Evolutionary conservation across 2,329 filamentous ascomycete genomes (phyloP), one percentile per base, ranked within the genome.

Genomic region (Arthrinium phaeospermum): DNA sequence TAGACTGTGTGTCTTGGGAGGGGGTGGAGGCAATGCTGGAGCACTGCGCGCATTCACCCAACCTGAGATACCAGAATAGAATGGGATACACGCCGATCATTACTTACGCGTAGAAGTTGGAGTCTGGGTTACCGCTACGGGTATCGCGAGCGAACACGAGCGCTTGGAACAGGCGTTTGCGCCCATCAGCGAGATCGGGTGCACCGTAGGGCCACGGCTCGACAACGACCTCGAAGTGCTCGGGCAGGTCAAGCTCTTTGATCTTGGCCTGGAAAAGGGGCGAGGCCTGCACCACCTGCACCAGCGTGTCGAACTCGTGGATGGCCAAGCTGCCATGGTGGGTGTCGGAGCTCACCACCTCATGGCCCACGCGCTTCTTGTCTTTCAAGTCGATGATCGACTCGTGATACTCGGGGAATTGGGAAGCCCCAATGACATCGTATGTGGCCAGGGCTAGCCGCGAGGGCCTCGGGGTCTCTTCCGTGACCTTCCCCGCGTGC

Each of bases 181-280:
- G 77, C 37, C 81, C 79, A 64, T 84, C 83, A 6, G 83, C 81
- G 5, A 77, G 77, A 71, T 85, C 83, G 1, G 81, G 79, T 3
- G 83, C 84, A 8, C 86, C 86, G 74, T 94, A 95, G 51, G 93
- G 93, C 93, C 92, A 95, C 0, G 88, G 74, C 89, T 87, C 85
- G 74, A 87, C 85, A n/a, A 80, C 81, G 69, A 86, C 77, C 46
- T 77, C 74, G 70, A 86, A 85, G 75, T 83, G 82, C 44, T 85
- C 81, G 10, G 86, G 86, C 16, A 88, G 78, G 4, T 77, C 75
- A 69, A 88, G 85, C 75, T 87, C 85, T 27, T 82, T 78, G 77
- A 88, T 79, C 71, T 85, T 85, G 22, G 84, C 79, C 73, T 85
- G 81, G 78, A 87, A 88, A 47, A 86, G 76, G 0, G 83, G 80